phyloP scores from a whole-genome alignment of 257 asterid species.

The Catharanthus roseus region DNA sequence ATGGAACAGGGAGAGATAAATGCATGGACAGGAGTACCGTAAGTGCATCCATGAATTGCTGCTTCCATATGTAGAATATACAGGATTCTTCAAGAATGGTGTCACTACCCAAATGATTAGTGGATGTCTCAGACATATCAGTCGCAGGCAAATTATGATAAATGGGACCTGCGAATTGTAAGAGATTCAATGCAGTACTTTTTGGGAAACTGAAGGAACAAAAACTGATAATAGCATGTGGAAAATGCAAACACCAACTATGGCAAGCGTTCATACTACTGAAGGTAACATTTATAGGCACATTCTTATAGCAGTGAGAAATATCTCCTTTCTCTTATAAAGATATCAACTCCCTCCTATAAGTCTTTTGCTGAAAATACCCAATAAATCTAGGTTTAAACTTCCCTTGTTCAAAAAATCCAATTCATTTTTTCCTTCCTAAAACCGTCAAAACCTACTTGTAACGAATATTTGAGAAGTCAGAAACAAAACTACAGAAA shows the following conservation, averaged over 20 bases:
- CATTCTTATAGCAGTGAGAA: background rate
- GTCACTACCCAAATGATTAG: conserved; percentile 25
- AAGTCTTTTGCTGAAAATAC: background rate
- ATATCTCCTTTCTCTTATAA: background rate
- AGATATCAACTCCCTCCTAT: background rate
- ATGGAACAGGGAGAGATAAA: background rate
- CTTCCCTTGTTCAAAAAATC: background rate
- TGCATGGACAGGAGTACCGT: conserved; percentile 35
- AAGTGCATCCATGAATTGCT: conserved; percentile 62
- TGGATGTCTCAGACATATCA: conserved; percentile 37
- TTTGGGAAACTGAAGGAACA: background rate
- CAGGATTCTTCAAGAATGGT: conserved; percentile 26
- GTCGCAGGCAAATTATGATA: conserved; percentile 38
- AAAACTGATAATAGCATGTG: background rate
- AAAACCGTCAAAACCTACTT: background rate
- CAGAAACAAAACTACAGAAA: background rate
- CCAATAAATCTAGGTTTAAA: background rate
- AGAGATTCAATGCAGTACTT: background rate
- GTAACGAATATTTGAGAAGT: background rate
- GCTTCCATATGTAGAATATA: conserved; percentile 58
- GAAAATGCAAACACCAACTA: background rate
- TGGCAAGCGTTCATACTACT: background rate
- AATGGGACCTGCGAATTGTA: conserved; percentile 28
- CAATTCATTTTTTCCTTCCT: background rate
- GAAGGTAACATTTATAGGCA: background rate